Evolutionary conservation across 2,329 filamentous ascomycete species (phyloP), one percentile per base, ranked within the genome.

Genomic region (Clarireedia paspali): DNA sequence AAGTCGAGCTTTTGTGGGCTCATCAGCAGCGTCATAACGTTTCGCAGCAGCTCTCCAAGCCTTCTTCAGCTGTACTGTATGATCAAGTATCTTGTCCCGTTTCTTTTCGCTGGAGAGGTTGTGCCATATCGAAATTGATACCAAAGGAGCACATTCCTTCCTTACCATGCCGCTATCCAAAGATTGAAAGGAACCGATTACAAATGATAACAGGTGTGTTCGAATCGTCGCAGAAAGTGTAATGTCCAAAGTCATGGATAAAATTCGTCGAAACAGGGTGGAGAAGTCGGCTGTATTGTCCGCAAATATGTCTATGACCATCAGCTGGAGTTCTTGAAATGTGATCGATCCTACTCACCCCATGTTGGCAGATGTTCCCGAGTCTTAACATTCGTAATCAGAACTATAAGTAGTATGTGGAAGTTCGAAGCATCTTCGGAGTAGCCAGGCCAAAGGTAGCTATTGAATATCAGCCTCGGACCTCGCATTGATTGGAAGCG

Each of bases 111-210:
- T 88, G 30, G 89, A 88, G 39, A 99, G 74, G 68, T 96, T 95
- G 67, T 97, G 89, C 94, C 94, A 99, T 65, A 94, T 90, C 1
- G 89, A 87, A 64, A 99, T 96, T 12, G 91, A 94, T 20, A 99
- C 92, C 51, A 99, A 76, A 1, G 95, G 90, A 6, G 92, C 94
- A 71, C 94, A 97, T 75, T 99, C 94, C 71, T 96, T 97, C 60
- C 94, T 85, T 50, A 99, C 88, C 55, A 95, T 81, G 39, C 82
- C 81, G 68, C 85, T 91, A 70, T 99, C 95, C 34, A 99, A 78
- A 47, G 91, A 96, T 71, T 97, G 91, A 69, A 96, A 99, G 38
- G 92, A 89, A 62, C 86, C 83, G 50, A 95, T 95, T 60, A 97
- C 79, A 71, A 97, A 97, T 24, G 83, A 87, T 23, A 99, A 76